Base-by-base conservation (phyloP, 2,329 filamentous ascomycete genomes). In the Aspergillus thermomutatus region DNA sequence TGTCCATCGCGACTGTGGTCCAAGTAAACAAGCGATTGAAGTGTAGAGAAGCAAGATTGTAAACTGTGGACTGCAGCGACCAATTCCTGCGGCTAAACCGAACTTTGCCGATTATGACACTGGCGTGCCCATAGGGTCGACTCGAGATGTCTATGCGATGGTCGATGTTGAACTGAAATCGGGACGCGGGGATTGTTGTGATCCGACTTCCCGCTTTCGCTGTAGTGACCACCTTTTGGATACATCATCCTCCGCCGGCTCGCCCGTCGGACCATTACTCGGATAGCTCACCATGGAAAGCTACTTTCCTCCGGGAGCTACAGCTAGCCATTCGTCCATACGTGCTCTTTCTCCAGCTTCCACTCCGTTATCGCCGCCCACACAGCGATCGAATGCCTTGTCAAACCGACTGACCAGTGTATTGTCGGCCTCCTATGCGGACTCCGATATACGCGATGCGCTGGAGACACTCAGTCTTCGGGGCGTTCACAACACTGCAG, bases 381-480 rank as follows among this genome's bases (percentile, higher is more conserved):
- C 63, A 17, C 70, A 74, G 53, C 72, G 72, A 53, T 73, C 74
- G 14, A 91, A 85, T 72, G 88, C 91, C 7, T 79, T 97, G 31
- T 87, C 90, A 7, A 88, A 88, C 59, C 91, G 94, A 69, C 84
- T 97, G 64, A 90, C 91, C 25, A 87, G 85, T 59, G 89, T 97
- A 43, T 83, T 97, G 50, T 96, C 94, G 3, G 88, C 91, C 2
- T 96, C 93, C 0, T 97, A 96, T 75, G 89, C 92, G 6, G 94
- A 97, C 74, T 82, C 90, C 4, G 93, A 97, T 64, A 96, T 97
- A 64, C 86, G 91, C 62, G 90, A 96, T 78, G 88, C 92, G 14
- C 78, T 99, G 28, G 80, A 84, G 52, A 85, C 94, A 1, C 78
- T 97, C 21, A 93, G 97, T 74, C 78, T 84, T 50, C 83, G 90